Base-by-base conservation (phyloP, 2,329 filamentous ascomycete species). In the Tricladium varicosporioides region DNA sequence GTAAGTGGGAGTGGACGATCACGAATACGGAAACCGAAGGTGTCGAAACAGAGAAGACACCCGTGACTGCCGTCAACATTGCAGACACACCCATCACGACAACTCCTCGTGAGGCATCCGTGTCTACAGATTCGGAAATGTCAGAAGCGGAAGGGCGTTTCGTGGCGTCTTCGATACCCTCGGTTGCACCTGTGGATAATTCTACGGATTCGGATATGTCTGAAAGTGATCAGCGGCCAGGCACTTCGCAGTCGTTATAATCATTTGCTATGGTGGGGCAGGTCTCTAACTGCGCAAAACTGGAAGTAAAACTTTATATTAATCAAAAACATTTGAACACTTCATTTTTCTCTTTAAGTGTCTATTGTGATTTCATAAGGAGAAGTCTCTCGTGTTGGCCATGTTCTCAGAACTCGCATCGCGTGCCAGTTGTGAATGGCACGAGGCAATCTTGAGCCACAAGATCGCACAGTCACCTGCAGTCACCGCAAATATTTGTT, bases 1-100 rank as follows among this genome's bases (percentile, higher is more conserved):
- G 83, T 11, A 79, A 79, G 45, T 87, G 84, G 84, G 80, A 84
- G 36, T 87, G 84, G 84, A 87, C 84, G 1, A 85, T 87, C 46
- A 60, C 56, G 14, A 63, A 44, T 14, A 57, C 59, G 1, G 66
- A 66, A 43, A 81, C 79, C 2, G 77, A 78, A 57, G 80, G 81
- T 1, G 72, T 71, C 1, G 72, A 71, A 4, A 15, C 48, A 8
- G 51, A 40, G 4, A 57, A 47, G n/a, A 63, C 64, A 3, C 64
- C 65, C 2, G 42, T 59, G 18, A 68, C 65, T n/a, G 64, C 65
- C 0, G 33, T 67, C 9, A 58, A 51, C 42, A 22, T 62, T 13
- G 53, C 59, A 14, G 49, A 57, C 8, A 67, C 59, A 15, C 66
- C 66, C 1, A 59, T 61, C 5, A 67, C 65, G 11, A 60, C 63